Conservation (phyloP, 306 rosid genomes). For the Trichosanthes cucumerina region DNA sequence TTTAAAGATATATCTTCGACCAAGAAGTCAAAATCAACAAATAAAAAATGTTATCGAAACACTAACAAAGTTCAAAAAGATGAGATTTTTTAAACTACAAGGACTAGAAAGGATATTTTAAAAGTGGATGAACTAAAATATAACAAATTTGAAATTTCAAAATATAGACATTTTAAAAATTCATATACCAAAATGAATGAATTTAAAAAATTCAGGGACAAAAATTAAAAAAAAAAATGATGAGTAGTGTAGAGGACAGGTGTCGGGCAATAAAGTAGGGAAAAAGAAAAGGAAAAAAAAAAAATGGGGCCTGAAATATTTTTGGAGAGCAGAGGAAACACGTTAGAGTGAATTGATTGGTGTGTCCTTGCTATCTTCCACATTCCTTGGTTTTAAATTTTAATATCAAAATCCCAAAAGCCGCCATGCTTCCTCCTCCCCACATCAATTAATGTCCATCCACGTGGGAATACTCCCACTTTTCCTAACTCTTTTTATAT, state of each 20-base stretch:
- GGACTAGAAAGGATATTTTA: too few species aligned
- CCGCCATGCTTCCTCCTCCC: neutral
- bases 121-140: too few species aligned
- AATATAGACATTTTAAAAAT: neutral
- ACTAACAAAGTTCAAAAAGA: too few species aligned
- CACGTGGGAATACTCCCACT: neutral
- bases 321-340: neutral
- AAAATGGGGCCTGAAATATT: neutral
- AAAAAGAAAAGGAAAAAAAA: neutral
- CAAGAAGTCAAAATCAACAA: too few species aligned
- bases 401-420: neutral
- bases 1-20: too few species aligned
- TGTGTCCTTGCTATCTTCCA: slow-evolving; percentile 2
- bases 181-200: neutral
- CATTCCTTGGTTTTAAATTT: neutral
- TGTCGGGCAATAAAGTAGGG: neutral
- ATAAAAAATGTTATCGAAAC: too few species aligned
- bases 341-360: slow-evolving; percentile 4
- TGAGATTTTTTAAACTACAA: too few species aligned
- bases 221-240: neutral
- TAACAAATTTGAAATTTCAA: too few species aligned
- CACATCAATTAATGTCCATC: neutral
- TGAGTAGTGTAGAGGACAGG: neutral
- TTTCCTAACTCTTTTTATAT: too few species aligned
- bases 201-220: neutral